Percentiles rank a stretch among this genome's conserved stretches.
Conservation (phyloP, 1,284 basidiomycete species). For the Trichosporon coremiiforme region DNA sequence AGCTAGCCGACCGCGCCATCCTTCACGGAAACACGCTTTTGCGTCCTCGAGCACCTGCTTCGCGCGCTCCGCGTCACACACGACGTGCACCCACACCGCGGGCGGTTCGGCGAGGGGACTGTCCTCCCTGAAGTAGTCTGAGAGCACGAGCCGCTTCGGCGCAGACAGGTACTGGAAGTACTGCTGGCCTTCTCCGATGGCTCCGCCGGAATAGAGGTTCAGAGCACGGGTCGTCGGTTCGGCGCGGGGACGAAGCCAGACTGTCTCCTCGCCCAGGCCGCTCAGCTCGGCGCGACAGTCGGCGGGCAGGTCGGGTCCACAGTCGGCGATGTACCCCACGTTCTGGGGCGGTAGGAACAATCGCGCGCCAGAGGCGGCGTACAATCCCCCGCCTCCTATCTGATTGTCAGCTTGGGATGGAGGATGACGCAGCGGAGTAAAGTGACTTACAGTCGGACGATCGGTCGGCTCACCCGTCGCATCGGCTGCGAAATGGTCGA, state of each 20-base stretch:
- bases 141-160: slow-evolving; percentile 69
- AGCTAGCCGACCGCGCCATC: slow-evolving; percentile 69
- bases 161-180: slow-evolving; percentile 83
- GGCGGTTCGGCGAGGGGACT: slow-evolving; percentile 61
- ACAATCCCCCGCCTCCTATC: slow-evolving; percentile 90
- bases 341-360: slow-evolving; percentile 52
- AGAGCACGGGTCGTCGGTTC: slow-evolving; percentile 70
- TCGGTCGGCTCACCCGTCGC: slow-evolving; percentile 13
- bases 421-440: neutral
- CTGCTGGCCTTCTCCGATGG: slow-evolving; percentile 49
- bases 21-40: slow-evolving; percentile 53
- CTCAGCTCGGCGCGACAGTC: slow-evolving; percentile 64
- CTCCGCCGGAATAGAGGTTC: slow-evolving; percentile 74
- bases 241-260: slow-evolving; percentile 69
- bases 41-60: slow-evolving; percentile 68
- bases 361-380: slow-evolving; percentile 47
- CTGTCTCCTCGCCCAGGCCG: slow-evolving; percentile 73
- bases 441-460: neutral
- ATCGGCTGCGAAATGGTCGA: slow-evolving; percentile 72
- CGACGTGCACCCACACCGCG: slow-evolving; percentile 70
- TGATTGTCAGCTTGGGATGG: slow-evolving; percentile 45
- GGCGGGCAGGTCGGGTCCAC: slow-evolving; percentile 73
- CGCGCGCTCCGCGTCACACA: slow-evolving; percentile 78
- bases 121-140: slow-evolving; percentile 61
- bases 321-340: slow-evolving; percentile 81